These are phyloP conservation scores for Nigrospora osmanthi DNA, from an alignment of 2,329 filamentous ascomycete genomes.

Conservation along the genomic window DNA sequence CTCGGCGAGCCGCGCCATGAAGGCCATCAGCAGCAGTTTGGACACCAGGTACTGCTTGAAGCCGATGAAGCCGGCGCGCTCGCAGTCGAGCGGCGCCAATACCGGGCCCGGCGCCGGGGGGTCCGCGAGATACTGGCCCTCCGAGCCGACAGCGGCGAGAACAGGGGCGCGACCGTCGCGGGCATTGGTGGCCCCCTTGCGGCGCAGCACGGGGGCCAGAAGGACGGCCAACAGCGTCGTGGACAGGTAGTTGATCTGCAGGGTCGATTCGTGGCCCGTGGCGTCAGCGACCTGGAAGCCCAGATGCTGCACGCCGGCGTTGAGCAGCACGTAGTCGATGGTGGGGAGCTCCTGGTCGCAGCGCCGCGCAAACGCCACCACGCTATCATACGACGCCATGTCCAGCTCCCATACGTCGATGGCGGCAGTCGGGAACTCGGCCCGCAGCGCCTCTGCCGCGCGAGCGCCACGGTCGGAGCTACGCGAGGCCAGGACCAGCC, in stretches of 20 bases:
- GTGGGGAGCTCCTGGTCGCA: slow-evolving; percentile 13
- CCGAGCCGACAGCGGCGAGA: background rate
- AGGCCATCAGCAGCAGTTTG: background rate
- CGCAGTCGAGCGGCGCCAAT: background rate
- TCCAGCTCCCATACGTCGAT: slow-evolving; percentile 27
- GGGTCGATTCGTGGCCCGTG: slow-evolving; percentile 7
- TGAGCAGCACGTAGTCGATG: slow-evolving; percentile 13
- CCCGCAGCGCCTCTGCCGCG: slow-evolving; percentile 8
- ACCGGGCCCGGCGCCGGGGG: background rate
- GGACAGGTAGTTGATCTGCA: slow-evolving; percentile 14
- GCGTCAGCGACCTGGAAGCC: background rate
- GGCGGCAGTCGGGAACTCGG: slow-evolving; percentile 9
- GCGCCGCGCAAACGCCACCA: slow-evolving; percentile 21
- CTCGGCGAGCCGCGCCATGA: slow-evolving; percentile 1
- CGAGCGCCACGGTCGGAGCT: background rate
- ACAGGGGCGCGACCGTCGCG: background rate
- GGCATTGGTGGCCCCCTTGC: background rate
- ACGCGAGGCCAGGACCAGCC: background rate
- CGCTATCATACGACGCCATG: slow-evolving; percentile 26
- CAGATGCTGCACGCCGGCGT: slow-evolving; percentile 11
- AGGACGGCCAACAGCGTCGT: slow-evolving; percentile 9
- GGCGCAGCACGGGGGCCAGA: slow-evolving; percentile 7
- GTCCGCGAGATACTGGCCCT: background rate
- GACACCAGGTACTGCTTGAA: background rate
- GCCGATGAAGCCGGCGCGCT: background rate